Percentiles rank a stretch among this genome's conserved stretches.
These are phyloP conservation scores for Podaxis rugospora DNA, from an alignment of 768 basidiomycete genomes.

Conservation along the genomic window DNA sequence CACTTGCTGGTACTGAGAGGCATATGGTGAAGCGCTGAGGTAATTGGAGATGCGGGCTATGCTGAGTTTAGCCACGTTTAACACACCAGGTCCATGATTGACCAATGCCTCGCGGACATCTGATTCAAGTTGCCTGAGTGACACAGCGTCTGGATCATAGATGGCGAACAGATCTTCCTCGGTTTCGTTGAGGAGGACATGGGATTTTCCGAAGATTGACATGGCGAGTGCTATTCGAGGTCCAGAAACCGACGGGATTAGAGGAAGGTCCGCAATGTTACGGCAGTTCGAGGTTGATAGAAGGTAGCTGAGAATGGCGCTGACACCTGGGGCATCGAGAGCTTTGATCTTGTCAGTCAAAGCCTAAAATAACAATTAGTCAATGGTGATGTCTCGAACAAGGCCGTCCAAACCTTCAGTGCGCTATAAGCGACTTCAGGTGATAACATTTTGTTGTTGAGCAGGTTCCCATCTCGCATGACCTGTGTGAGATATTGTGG, in stretches of 20 bases:
- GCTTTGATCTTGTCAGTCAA: not conserved
- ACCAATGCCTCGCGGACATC: constrained; percentile 20
- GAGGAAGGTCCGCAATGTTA: constrained; percentile 31
- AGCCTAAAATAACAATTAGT: not conserved
- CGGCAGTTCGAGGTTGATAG: constrained; percentile 26
- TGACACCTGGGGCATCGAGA: constrained; percentile 1
- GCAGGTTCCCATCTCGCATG: constrained; percentile 12
- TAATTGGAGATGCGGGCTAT: constrained; percentile 24
- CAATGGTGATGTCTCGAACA: not conserved
- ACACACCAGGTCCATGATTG: constrained; percentile 15
- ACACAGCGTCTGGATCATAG: constrained; percentile 28
- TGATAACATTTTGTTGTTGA: constrained; percentile 12
- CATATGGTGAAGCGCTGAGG: constrained; percentile 15
- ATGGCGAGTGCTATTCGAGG: too few relatives aligned
- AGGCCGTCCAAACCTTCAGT: constrained; percentile 24
- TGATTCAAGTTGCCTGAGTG: constrained; percentile 22
- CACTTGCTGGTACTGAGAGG: not conserved
- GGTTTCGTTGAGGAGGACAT: constrained; percentile 24
- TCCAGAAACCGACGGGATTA: constrained; percentile 27
- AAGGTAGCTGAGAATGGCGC: constrained; percentile 27
- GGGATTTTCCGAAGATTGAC: not conserved
- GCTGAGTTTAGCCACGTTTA: constrained; percentile 29
- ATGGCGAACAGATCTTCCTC: constrained; percentile 23
- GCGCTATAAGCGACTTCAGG: constrained; percentile 26
- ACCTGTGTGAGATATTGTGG: constrained; percentile 30